Conservation (phyloP, 805 yeast genomes). For the Candida chilensis region DNA sequence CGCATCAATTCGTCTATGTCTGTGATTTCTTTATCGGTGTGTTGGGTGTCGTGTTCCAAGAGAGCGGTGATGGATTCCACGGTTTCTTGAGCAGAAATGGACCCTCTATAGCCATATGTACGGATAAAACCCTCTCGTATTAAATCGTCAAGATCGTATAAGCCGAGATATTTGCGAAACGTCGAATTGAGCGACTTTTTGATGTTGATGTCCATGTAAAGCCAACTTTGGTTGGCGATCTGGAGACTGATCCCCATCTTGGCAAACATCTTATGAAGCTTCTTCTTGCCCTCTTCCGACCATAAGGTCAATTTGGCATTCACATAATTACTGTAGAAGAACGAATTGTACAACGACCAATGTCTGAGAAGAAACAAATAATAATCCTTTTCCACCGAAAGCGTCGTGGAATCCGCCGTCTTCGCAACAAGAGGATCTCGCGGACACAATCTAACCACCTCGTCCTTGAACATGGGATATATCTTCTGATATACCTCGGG, state of each 20-base stretch:
- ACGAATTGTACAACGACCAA: conserved; percentile 88
- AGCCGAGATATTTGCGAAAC: conserved; percentile 59
- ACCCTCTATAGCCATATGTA: conserved; percentile 81
- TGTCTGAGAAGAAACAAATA: conserved; percentile 80
- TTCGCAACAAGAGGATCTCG: too few species aligned
- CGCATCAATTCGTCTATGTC: conserved; percentile 15
- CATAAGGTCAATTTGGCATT: conserved; percentile 81
- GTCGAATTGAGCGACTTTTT: conserved; percentile 66
- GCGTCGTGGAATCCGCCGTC: conserved; percentile 30
- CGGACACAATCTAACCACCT: conserved; percentile 72
- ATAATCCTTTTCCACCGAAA: conserved; percentile 75
- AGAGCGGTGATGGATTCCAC: conserved; percentile 84
- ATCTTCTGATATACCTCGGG: conserved; percentile 68
- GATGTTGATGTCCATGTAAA: conserved; percentile 73
- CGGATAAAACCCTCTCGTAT: conserved; percentile 81
- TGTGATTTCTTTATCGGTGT: conserved; percentile 5
- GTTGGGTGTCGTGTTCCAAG: conserved; percentile 55
- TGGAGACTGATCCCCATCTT: conserved; percentile 90
- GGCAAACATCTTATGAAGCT: conserved; percentile 86
- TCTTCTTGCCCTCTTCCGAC: conserved; percentile 86
- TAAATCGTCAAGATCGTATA: conserved; percentile 76
- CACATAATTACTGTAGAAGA: conserved; percentile 84
- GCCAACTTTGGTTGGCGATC: conserved; percentile 89
- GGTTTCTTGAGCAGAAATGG: conserved; percentile 85
- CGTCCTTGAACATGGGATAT: conserved; percentile 72